A percentile compares a stretch with the other conserved stretches of the same genome.
These are phyloP conservation scores for Pythium plurisporium DNA, from an alignment of 352 stramenopile genomes.

Conservation along the genomic window DNA sequence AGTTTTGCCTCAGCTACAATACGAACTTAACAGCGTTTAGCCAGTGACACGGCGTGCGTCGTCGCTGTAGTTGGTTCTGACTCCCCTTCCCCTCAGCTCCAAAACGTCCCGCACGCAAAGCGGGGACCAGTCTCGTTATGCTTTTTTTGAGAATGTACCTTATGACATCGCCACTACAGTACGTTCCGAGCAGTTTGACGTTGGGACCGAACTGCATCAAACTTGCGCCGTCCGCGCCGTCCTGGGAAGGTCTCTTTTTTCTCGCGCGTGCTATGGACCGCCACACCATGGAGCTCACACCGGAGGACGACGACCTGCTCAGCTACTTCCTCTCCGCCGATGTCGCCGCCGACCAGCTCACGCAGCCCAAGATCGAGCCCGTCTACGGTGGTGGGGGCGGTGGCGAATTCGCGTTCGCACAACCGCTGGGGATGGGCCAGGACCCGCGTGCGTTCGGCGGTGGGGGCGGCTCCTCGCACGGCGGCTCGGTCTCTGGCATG, in stretches of 20 bases:
- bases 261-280: constrained; percentile 8
- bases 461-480: not conserved
- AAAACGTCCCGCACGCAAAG: not conserved
- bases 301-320: constrained; percentile 83
- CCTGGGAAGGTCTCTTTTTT: not conserved
- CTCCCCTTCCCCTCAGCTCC: not conserved
- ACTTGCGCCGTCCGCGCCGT: no score
- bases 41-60: constrained; percentile 24
- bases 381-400: constrained; percentile 8
- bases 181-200: not conserved
- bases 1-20: not conserved
- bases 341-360: constrained; percentile 53
- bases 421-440: constrained; percentile 23
- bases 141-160: not conserved
- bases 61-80: constrained; percentile 13
- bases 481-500: constrained; percentile 27
- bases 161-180: not conserved
- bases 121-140: not conserved
- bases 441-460: constrained; percentile 21
- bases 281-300: constrained; percentile 67
- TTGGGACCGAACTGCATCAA: not conserved
- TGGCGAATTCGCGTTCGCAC: constrained; percentile 24
- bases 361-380: constrained; percentile 27
- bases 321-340: constrained; percentile 85
- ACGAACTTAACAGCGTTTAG: constrained; percentile 11